These are phyloP conservation scores for Ganoderma meredithae DNA, from an alignment of 1,284 basidiomycete species.

Conservation along the genomic window DNA sequence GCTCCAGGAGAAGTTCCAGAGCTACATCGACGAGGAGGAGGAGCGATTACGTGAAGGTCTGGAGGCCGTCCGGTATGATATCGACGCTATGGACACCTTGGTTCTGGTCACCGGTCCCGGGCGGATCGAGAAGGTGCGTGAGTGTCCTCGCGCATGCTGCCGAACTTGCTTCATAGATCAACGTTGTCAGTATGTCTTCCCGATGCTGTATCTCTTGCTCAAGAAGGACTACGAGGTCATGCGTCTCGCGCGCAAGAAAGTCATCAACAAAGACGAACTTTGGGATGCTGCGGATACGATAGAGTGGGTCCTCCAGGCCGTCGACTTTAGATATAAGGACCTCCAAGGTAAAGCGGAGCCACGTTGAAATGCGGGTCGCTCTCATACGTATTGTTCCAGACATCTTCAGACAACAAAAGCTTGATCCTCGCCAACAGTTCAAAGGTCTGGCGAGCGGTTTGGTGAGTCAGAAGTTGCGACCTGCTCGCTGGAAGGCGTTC, in stretches of 20 bases:
- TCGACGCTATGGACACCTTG: slow-evolving; percentile 33
- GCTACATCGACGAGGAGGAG: slow-evolving; percentile 31
- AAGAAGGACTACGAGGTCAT: slow-evolving; percentile 28
- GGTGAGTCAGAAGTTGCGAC: slow-evolving; percentile 35
- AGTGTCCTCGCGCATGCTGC: too few relatives aligned
- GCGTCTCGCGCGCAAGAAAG: slow-evolving; percentile 17
- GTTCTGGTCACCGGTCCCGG: slow-evolving; percentile 30
- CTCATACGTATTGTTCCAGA: background rate
- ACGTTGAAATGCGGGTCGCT: too few relatives aligned
- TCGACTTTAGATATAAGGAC: slow-evolving; percentile 17
- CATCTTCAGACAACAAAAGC: slow-evolving; percentile 41
- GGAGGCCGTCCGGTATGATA: slow-evolving; percentile 27
- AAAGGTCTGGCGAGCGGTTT: slow-evolving; percentile 37
- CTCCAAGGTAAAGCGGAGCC: slow-evolving; percentile 11
- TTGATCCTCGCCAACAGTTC: slow-evolving; percentile 37
- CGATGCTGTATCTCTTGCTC: slow-evolving; percentile 29
- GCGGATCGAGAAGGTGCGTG: slow-evolving; percentile 32
- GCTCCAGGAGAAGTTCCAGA: slow-evolving; percentile 27
- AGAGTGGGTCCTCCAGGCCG: slow-evolving; percentile 22
- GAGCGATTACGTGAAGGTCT: slow-evolving; percentile 26
- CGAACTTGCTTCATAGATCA: background rate
- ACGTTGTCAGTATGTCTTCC: slow-evolving; percentile 41
- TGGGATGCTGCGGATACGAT: slow-evolving; percentile 32
- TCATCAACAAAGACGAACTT: slow-evolving; percentile 35
- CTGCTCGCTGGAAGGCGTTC: background rate